These are phyloP conservation scores for Lachancea nothofagi DNA, from an alignment of 805 yeast genomes.

Conservation along the genomic window DNA sequence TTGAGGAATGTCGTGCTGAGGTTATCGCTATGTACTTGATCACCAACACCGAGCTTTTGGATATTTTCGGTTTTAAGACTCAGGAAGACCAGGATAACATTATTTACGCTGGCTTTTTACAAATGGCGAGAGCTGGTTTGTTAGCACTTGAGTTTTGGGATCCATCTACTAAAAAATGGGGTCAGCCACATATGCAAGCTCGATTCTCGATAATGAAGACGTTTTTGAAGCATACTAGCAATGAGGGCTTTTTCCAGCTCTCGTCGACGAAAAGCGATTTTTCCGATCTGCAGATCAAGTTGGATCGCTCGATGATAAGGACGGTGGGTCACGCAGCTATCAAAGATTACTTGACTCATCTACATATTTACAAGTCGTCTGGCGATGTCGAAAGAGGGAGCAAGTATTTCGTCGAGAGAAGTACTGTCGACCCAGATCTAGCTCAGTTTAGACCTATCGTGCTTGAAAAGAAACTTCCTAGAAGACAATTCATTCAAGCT, in stretches of 20 bases:
- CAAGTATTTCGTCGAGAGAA: conserved; percentile 57
- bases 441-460: conserved; percentile 64
- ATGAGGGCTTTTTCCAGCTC: conserved; percentile 52
- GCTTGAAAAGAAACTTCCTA: conserved; percentile 66
- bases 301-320: conserved; percentile 59
- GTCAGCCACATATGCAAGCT: conserved; percentile 94
- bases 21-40: conserved; percentile 78
- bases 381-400: conserved; percentile 66
- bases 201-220: conserved; percentile 78
- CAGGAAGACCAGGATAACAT: conserved; percentile 58
- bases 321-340: conserved; percentile 70
- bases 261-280: conserved; percentile 42
- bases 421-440: conserved; percentile 60
- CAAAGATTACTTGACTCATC: conserved; percentile 59
- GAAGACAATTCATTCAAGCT: conserved; percentile 80
- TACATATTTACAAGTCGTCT: conserved; percentile 75
- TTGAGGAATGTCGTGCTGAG: conserved; percentile 92
- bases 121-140: conserved; percentile 86
- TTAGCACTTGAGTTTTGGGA: conserved; percentile 84
- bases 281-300: conserved; percentile 53
- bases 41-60: conserved; percentile 59
- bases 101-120: conserved; percentile 60
- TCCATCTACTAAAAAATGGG: conserved; percentile 78
- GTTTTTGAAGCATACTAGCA: conserved; percentile 51
- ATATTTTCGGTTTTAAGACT: conserved; percentile 63